These are phyloP conservation scores for Pholiota molesta DNA, from an alignment of 768 basidiomycete species.

Conservation along the genomic window DNA sequence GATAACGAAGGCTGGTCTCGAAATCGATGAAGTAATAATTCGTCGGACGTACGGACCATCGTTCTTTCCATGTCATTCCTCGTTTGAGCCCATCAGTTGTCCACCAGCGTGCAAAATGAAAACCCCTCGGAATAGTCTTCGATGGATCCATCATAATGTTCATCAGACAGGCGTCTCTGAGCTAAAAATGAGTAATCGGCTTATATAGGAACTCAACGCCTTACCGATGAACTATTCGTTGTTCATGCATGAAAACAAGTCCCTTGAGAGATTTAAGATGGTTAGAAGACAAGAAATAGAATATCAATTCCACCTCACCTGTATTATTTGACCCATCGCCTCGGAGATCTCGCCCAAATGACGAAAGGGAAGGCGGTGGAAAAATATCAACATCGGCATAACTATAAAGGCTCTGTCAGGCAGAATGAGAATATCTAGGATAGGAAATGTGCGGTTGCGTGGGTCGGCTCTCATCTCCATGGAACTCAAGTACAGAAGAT, in stretches of 20 bases:
- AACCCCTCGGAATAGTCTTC: background rate
- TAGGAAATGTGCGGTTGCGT: background rate
- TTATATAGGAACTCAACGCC: background rate
- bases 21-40: background rate
- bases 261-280: background rate
- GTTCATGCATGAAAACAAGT: background rate
- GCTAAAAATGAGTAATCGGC: no score
- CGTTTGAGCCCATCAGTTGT: background rate
- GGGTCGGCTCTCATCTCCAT: background rate
- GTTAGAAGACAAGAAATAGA: background rate
- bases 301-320: background rate
- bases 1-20: background rate
- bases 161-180: background rate
- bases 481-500: background rate
- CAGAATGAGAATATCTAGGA: background rate
- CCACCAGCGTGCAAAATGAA: background rate
- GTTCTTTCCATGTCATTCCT: background rate
- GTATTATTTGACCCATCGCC: background rate
- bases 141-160: background rate
- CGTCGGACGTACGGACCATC: background rate
- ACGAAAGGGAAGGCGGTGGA: background rate
- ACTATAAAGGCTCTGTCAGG: constrained; percentile 1
- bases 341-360: background rate
- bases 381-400: background rate
- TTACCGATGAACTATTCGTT: background rate